Conservation (phyloP, 495 filamentous ascomycete genomes). For the Podospora pseudopauciseta region DNA sequence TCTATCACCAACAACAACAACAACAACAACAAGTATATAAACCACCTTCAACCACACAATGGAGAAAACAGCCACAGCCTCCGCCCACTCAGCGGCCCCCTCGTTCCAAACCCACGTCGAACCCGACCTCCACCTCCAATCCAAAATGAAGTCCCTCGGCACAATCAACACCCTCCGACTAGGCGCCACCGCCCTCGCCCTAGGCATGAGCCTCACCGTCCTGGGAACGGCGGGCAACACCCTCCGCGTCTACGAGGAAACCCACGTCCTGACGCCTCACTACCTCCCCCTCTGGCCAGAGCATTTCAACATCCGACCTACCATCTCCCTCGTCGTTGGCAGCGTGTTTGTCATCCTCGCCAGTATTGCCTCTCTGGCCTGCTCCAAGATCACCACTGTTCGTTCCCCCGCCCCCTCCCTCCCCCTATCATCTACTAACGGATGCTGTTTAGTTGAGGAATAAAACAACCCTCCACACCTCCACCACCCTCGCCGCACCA, state of each 20-base stretch:
- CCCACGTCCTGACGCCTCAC: slow-evolving; percentile 37
- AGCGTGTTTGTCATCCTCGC: slow-evolving; percentile 41
- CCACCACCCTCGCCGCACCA: slow-evolving; percentile 40
- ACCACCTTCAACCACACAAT: slow-evolving; percentile 15
- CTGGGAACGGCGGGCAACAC: slow-evolving; percentile 49
- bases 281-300: slow-evolving; percentile 50
- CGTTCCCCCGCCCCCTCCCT: slow-evolving; percentile 18
- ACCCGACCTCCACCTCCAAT: slow-evolving; percentile 35
- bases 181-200: slow-evolving; percentile 46
- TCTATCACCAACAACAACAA: background rate
- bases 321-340: slow-evolving; percentile 46
- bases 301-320: slow-evolving; percentile 49
- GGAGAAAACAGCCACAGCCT: slow-evolving; percentile 18
- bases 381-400: slow-evolving; percentile 40
- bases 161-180: slow-evolving; percentile 41
- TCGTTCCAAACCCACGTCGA: slow-evolving; percentile 37
- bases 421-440: background rate
- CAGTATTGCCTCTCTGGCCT: slow-evolving; percentile 43
- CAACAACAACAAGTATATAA: background rate
- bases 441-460: slow-evolving; percentile 38
- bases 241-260: slow-evolving; percentile 47
- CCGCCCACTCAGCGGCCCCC: slow-evolving; percentile 15
- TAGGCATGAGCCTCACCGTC: slow-evolving; percentile 46
- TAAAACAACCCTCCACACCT: slow-evolving; percentile 33
- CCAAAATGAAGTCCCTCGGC: slow-evolving; percentile 34